Percentiles rank a stretch among this genome's conserved stretches.
Evolutionary conservation across 2,329 filamentous ascomycete species (phyloP).

Genomic region (Fusarium xylarioides): DNA sequence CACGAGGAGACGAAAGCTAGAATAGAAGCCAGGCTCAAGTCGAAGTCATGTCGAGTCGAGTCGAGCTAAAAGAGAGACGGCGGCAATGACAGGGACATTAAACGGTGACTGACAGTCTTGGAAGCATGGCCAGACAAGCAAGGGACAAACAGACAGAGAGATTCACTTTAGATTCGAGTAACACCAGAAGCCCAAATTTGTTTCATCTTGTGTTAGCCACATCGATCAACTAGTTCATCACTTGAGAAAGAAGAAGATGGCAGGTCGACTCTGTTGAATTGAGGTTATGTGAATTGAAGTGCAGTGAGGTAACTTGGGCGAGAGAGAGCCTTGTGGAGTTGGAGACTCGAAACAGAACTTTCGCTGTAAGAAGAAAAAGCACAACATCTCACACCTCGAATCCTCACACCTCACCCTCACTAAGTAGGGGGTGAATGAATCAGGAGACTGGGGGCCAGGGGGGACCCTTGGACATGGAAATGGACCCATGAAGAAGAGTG

Average conservation of each 20-base stretch:
- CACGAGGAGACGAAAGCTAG: constrained; percentile 28
- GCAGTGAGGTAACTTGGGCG: not conserved
- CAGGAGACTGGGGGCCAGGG: constrained; percentile 23
- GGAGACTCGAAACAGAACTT: constrained; percentile 23
- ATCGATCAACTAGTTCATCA: not conserved
- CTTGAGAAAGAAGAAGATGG: not conserved
- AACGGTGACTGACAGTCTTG: constrained; percentile 19
- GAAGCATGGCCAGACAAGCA: constrained; percentile 26
- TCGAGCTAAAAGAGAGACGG: constrained; percentile 35
- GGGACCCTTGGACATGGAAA: constrained; percentile 25
- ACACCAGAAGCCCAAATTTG: constrained; percentile 28
- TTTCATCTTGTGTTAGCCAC: constrained; percentile 25
- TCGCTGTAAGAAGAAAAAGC: constrained; percentile 10
- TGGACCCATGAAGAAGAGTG: constrained; percentile 5
- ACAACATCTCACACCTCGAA: constrained; percentile 1
- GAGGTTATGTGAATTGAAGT: constrained; percentile 3
- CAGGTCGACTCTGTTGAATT: not conserved
- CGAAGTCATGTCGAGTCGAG: constrained; percentile 12
- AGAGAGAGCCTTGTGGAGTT: constrained; percentile 11
- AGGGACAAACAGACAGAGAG: not conserved
- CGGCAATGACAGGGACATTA: constrained; percentile 35
- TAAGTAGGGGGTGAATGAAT: constrained; percentile 19
- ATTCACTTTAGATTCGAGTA: constrained; percentile 13
- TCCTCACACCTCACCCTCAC: not conserved
- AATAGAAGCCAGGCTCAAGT: constrained; percentile 6